A percentile compares a stretch with the other conserved stretches of the same genome.
Evolutionary conservation across 495 filamentous ascomycete species (phyloP).

Genomic region (Aspergillus mulundensis): DNA sequence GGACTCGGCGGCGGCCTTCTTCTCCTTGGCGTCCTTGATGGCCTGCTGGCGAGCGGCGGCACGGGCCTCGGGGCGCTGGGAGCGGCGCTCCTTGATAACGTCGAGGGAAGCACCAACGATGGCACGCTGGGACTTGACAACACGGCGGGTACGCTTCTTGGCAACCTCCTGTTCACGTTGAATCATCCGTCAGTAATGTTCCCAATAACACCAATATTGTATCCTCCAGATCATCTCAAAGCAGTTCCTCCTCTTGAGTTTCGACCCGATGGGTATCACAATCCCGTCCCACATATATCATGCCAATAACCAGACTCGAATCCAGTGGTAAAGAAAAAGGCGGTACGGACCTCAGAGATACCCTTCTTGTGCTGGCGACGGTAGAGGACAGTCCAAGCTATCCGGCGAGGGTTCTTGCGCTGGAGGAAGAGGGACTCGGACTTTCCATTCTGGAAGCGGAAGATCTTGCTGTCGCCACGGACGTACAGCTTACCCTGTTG

Average conservation of each 20-base stretch:
- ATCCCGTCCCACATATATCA: not conserved
- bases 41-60: constrained; percentile 83
- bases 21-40: constrained; percentile 95
- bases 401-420: constrained; percentile 99
- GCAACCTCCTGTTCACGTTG: constrained; percentile 76
- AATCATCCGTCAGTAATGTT: constrained; percentile 39
- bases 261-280: constrained; percentile 3
- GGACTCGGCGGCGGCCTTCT: constrained; percentile 79
- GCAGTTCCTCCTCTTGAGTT: not conserved
- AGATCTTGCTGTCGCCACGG: constrained; percentile 99
- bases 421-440: constrained; percentile 99
- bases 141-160: constrained; percentile 98
- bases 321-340: constrained; percentile 19
- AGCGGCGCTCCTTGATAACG: constrained; percentile 98
- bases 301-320: constrained; percentile 15
- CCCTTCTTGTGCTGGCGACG: constrained; percentile 99
- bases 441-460: constrained; percentile 99
- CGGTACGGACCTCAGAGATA: constrained; percentile 91
- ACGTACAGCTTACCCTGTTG: constrained; percentile 94
- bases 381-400: constrained; percentile 97
- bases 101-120: constrained; percentile 99
- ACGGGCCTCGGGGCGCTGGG: constrained; percentile 89
- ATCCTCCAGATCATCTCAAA: not conserved
- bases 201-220: not conserved
- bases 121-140: constrained; percentile 96